Evolutionary conservation across 2,329 filamentous ascomycete species (phyloP), one percentile per base, ranked within the genome.

Genomic region (Arthrinium phaeospermum): DNA sequence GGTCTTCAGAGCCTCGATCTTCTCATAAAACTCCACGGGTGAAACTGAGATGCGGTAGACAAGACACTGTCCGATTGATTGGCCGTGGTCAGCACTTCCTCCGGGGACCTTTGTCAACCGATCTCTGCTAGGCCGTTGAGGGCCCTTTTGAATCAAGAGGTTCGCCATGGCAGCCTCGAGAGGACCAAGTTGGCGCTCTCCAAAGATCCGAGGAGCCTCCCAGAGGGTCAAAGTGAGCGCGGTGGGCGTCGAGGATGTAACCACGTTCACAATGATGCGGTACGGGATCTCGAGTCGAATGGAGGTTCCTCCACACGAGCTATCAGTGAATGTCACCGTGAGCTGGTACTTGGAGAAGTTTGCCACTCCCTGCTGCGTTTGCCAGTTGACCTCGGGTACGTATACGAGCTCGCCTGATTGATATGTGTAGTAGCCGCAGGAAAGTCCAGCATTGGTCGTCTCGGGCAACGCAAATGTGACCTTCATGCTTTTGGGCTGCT

Each of bases 141-240:
- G 37, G 46, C 44, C 34, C 69, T 68, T 34, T 73, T 68, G 0
- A 24, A 67, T 10, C 77, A 68, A 1, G 73, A 69, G 19, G n/a
- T 12, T 22, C 2, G 57, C 30, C 14, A 83, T 47, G 22, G 64
- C 73, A 1, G 67, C 37, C 14, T 76, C 71, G 7, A 80, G 71
- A 44, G 27, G n/a, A 45, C 16, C 8, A 1, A 87, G 82, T 0
- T 75, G 69, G 2, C 73, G 47, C 13, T 57, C 41, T 69, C 77
- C 75, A 70, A 88, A 89, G 70, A 89, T 86, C 1, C 83, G 82
- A 0, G 89, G 89, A 1, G 88, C 83, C 44, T 87, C 84, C 27
- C 77, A 82, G 12, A 92, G 84, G 0, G 89, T 87, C 3, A 91
- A 75, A 0, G 85, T 87, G 22, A 90, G 76, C 0, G 82, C 80